Evolutionary conservation across 768 basidiomycete species (phyloP).

Genomic region (Podaxis sp.): DNA sequence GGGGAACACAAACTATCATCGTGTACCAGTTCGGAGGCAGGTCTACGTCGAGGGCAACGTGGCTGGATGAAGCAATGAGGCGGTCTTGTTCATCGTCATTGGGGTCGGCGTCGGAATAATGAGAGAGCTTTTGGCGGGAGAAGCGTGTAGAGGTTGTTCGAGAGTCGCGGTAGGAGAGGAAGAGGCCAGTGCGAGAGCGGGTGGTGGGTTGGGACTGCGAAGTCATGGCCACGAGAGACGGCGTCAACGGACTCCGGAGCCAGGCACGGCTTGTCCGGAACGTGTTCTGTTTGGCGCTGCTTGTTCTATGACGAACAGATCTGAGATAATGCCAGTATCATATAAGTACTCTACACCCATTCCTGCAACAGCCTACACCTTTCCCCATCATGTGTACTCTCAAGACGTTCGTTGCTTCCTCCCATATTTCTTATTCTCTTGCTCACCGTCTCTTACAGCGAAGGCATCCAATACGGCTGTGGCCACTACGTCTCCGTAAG

Average conservation of each 20-base stretch:
- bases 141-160: slow-evolving; percentile 44
- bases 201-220: slow-evolving; percentile 46
- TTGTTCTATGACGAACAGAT: slow-evolving; percentile 11
- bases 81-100: slow-evolving; percentile 63
- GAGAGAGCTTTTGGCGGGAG: slow-evolving; percentile 35
- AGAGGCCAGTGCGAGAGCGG: slow-evolving; percentile 87
- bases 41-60: slow-evolving; percentile 54
- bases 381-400: slow-evolving; percentile 50
- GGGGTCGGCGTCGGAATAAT: slow-evolving; percentile 48
- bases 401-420: slow-evolving; percentile 43
- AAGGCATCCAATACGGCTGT: slow-evolving; percentile 75
- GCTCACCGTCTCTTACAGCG: slow-evolving; percentile 42
- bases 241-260: background rate
- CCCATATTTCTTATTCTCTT: background rate
- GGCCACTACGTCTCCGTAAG: slow-evolving; percentile 76
- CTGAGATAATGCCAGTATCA: slow-evolving; percentile 13
- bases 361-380: background rate
- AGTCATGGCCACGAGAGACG: slow-evolving; percentile 15
- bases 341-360: slow-evolving; percentile 16
- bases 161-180: slow-evolving; percentile 91
- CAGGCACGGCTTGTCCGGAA: slow-evolving; percentile 14
- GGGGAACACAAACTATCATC: slow-evolving; percentile 18
- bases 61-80: slow-evolving; percentile 51
- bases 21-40: slow-evolving; percentile 87
- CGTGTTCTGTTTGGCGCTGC: slow-evolving; percentile 27